Conservation (phyloP, 2,329 filamentous ascomycete species). For the Arthrocladium fulminans region DNA sequence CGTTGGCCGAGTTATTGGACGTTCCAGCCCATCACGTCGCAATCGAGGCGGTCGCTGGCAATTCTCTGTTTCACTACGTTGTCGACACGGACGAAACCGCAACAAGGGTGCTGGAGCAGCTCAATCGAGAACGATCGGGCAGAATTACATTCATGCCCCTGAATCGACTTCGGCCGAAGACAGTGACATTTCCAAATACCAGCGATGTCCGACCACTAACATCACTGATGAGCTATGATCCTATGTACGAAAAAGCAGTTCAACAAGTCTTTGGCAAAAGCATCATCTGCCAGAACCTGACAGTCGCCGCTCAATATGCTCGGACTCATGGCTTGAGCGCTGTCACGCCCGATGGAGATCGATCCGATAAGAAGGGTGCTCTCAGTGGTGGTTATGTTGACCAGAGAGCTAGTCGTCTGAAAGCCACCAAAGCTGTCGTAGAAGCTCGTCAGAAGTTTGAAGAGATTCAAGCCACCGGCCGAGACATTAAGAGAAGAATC, state of each 20-base stretch:
- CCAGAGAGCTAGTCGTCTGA: slow-evolving; percentile 72
- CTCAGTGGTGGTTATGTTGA: slow-evolving; percentile 94
- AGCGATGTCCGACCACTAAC: slow-evolving; percentile 82
- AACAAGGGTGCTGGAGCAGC: slow-evolving; percentile 65
- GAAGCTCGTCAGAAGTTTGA: slow-evolving; percentile 70
- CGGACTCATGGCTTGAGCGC: slow-evolving; percentile 84
- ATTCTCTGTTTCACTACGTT: slow-evolving; percentile 89
- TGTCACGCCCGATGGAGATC: slow-evolving; percentile 90
- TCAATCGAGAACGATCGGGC: slow-evolving; percentile 72
- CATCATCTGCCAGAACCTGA: slow-evolving; percentile 83
- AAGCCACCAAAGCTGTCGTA: slow-evolving; percentile 66
- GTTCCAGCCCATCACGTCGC: slow-evolving; percentile 82
- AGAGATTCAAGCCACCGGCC: slow-evolving; percentile 52
- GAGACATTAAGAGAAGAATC: slow-evolving; percentile 59
- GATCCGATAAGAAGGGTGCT: slow-evolving; percentile 87
- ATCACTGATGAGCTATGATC: slow-evolving; percentile 72
- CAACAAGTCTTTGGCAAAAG: slow-evolving; percentile 93
- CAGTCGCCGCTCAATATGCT: slow-evolving; percentile 81
- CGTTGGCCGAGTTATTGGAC: slow-evolving; percentile 82
- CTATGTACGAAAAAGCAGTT: slow-evolving; percentile 72
- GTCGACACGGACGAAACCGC: slow-evolving; percentile 88
- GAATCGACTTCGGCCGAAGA: slow-evolving; percentile 64
- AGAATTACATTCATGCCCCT: slow-evolving; percentile 92
- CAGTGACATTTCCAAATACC: slow-evolving; percentile 69
- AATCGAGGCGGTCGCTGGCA: slow-evolving; percentile 85